A percentile compares a stretch with the other conserved stretches of the same genome.
phyloP scores from a whole-genome alignment of 495 filamentous ascomycete species.

The Podospora pseudocomata region DNA sequence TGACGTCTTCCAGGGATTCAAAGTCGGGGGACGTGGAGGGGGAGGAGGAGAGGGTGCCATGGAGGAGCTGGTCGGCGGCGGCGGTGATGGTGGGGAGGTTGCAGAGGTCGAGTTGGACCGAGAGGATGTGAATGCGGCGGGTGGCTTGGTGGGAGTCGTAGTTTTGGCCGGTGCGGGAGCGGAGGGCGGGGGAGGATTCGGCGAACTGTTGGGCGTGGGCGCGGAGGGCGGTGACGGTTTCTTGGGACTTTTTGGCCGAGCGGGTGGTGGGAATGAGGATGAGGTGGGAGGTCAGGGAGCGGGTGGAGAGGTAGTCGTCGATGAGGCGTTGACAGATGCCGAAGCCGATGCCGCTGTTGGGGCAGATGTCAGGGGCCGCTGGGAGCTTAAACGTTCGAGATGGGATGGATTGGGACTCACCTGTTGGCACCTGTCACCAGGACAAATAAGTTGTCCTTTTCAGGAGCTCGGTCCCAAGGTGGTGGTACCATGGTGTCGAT shows the following conservation, averaged over 20 bases:
- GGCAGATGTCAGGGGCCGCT: constrained; percentile 17
- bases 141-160: constrained; percentile 45
- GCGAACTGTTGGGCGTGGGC: constrained; percentile 48
- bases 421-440: constrained; percentile 75
- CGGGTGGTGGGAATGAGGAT: constrained; percentile 66
- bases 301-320: constrained; percentile 77
- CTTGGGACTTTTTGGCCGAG: constrained; percentile 54
- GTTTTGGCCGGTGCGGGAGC: constrained; percentile 35
- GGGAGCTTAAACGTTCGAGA: not conserved
- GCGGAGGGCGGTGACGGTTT: constrained; percentile 54
- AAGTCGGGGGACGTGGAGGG: constrained; percentile 32
- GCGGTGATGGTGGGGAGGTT: constrained; percentile 47
- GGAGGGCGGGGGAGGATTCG: constrained; percentile 34
- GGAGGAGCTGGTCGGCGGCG: constrained; percentile 46
- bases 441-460: constrained; percentile 48
- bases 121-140: constrained; percentile 52
- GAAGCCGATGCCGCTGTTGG: constrained; percentile 78
- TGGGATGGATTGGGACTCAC: constrained; percentile 35
- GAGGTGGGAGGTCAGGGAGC: constrained; percentile 58
- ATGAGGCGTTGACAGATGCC: constrained; percentile 82
- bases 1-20: constrained; percentile 42
- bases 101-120: constrained; percentile 56
- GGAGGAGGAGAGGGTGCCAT: constrained; percentile 48
- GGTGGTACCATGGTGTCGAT: constrained; percentile 39
- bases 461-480: constrained; percentile 50